Conservation (phyloP, 805 yeast species). For the Peterozyma toletana region DNA sequence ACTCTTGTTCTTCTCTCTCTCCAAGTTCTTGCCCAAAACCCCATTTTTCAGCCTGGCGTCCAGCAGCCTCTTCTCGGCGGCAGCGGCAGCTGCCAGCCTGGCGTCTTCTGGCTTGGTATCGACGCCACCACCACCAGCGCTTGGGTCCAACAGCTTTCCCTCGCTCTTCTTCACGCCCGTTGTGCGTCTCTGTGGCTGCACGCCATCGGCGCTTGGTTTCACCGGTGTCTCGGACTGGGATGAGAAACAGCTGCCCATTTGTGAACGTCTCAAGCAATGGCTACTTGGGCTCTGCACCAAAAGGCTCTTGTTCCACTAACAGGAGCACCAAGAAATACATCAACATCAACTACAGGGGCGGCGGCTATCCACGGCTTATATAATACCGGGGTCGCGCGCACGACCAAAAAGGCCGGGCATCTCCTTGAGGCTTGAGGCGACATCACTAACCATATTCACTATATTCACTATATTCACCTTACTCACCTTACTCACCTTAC, state of each 20-base stretch:
- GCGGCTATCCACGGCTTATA: no score
- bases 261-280: background rate
- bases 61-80: constrained; percentile 4
- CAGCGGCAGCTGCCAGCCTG: constrained; percentile 6
- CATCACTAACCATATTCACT: no score
- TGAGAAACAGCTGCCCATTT: background rate
- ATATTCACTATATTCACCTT: no score
- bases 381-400: no score
- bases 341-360: no score
- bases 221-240: background rate
- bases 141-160: background rate
- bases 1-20: background rate
- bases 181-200: background rate
- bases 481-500: no score
- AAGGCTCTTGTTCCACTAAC: no score
- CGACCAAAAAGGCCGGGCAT: no score
- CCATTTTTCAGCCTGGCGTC: constrained; percentile 4
- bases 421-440: no score
- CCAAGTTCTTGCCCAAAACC: constrained; percentile 5
- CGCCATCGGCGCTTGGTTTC: no score
- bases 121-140: background rate
- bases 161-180: background rate
- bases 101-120: constrained; percentile 1
- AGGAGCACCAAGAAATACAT: no score
- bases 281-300: no score